phyloP scores from a whole-genome alignment of 2,329 filamentous ascomycete species.

The Cladosporium halotolerans region DNA sequence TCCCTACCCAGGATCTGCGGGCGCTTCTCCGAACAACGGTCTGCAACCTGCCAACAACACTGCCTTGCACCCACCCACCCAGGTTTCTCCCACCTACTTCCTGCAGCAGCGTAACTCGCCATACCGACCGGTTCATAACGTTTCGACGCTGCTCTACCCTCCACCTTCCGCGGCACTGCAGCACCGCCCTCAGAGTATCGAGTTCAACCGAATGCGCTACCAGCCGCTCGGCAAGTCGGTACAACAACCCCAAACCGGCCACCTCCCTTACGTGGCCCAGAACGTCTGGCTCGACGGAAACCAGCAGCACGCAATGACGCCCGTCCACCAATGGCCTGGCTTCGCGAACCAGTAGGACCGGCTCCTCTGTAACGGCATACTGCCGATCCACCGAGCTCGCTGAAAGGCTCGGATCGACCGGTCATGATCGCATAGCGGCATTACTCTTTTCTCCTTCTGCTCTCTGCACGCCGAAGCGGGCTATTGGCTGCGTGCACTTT shows the following conservation, averaged over 20 bases:
- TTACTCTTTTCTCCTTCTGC: not conserved
- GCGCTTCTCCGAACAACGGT: constrained; percentile 64
- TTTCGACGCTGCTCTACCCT: constrained; percentile 86
- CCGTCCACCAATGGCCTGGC: constrained; percentile 11
- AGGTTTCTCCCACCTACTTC: constrained; percentile 81
- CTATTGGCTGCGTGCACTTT: not conserved
- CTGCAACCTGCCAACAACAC: constrained; percentile 47
- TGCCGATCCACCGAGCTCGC: not conserved
- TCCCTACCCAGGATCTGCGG: constrained; percentile 48
- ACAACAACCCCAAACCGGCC: constrained; percentile 40
- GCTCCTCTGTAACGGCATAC: not conserved
- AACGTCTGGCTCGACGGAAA: constrained; percentile 29
- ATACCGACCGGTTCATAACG: constrained; percentile 82
- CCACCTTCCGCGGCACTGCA: constrained; percentile 75
- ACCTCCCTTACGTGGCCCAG: constrained; percentile 36
- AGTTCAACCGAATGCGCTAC: constrained; percentile 46
- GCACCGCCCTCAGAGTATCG: constrained; percentile 37
- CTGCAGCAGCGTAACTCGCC: constrained; percentile 84
- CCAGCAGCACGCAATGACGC: constrained; percentile 10
- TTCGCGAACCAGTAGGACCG: constrained; percentile 9
- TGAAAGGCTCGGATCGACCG: not conserved
- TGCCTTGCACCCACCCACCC: constrained; percentile 47
- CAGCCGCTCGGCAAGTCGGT: constrained; percentile 43
- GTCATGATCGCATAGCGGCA: not conserved
- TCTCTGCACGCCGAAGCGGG: not conserved